Conservation (phyloP, 805 yeast genomes). For the Suhomyces sp. region DNA sequence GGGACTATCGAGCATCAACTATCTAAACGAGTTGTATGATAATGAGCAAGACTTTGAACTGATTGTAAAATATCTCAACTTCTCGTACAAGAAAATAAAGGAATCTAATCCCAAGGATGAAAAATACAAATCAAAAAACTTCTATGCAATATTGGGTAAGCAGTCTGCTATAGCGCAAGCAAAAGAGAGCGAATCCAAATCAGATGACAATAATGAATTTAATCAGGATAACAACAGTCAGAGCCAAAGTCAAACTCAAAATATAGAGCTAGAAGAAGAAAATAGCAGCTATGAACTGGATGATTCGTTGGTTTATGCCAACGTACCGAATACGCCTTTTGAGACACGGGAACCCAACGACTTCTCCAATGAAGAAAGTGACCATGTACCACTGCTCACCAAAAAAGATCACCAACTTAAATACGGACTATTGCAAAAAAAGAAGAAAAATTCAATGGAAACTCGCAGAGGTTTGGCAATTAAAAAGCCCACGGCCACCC, state of each 20-base stretch:
- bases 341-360: not conserved
- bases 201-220: not conserved
- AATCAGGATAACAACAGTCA: not conserved
- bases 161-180: constrained; percentile 9
- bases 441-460: constrained; percentile 6
- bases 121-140: constrained; percentile 35
- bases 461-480: constrained; percentile 39
- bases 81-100: constrained; percentile 30
- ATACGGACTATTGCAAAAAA: not conserved
- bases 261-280: not conserved
- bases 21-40: constrained; percentile 37
- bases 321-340: not conserved
- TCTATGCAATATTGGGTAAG: constrained; percentile 36
- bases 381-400: not conserved
- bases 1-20: constrained; percentile 33
- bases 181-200: constrained; percentile 8
- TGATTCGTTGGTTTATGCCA: constrained; percentile 1
- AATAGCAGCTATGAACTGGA: constrained; percentile 2
- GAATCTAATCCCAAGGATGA: constrained; percentile 37
- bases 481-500: constrained; percentile 15
- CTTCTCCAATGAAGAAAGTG: not conserved
- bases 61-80: constrained; percentile 35
- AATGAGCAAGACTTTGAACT: constrained; percentile 31
- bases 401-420: not conserved
- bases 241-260: not conserved